phyloP scores from a whole-genome alignment of 371 early-diverging fungal genomes.

The Encephalitozoon cuniculi region DNA sequence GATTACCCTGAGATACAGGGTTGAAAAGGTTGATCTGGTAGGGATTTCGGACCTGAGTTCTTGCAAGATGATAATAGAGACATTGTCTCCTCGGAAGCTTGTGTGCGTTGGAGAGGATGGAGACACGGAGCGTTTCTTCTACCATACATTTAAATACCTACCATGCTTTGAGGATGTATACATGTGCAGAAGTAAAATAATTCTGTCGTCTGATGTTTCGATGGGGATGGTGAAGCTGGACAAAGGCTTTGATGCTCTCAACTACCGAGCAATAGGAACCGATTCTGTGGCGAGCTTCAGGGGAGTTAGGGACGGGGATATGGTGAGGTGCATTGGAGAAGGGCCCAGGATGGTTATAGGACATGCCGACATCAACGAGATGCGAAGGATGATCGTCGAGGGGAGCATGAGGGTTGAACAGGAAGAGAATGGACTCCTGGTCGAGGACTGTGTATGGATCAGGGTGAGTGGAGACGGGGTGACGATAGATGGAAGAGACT shows the following conservation, averaged over 20 bases:
- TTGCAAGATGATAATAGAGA: constrained; percentile 1
- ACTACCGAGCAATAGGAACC: constrained; percentile 36
- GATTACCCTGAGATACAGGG: neutral
- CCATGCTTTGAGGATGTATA: neutral
- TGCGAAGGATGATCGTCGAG: constrained; percentile 48
- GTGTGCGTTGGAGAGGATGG: neutral
- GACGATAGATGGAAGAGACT: constrained; percentile 41
- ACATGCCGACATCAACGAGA: constrained; percentile 33
- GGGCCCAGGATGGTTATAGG: constrained; percentile 31
- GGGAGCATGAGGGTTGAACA: constrained; percentile 52
- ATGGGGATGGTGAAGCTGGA: constrained; percentile 37
- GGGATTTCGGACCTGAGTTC: constrained; percentile 1
- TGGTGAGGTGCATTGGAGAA: constrained; percentile 1
- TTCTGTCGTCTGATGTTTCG: constrained; percentile 22
- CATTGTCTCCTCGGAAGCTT: neutral
- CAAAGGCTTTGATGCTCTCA: constrained; percentile 14
- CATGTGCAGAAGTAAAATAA: neutral
- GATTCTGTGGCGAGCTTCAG: constrained; percentile 31
- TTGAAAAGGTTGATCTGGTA: neutral
- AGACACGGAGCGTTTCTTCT: neutral
- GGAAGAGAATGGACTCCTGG: constrained; percentile 39
- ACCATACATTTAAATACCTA: neutral
- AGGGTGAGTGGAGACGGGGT: constrained; percentile 28
- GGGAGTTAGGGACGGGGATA: constrained; percentile 4
- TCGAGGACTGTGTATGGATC: constrained; percentile 41